phyloP scores from a whole-genome alignment of 2,329 filamentous ascomycete species.

The Aspergillus felis region DNA sequence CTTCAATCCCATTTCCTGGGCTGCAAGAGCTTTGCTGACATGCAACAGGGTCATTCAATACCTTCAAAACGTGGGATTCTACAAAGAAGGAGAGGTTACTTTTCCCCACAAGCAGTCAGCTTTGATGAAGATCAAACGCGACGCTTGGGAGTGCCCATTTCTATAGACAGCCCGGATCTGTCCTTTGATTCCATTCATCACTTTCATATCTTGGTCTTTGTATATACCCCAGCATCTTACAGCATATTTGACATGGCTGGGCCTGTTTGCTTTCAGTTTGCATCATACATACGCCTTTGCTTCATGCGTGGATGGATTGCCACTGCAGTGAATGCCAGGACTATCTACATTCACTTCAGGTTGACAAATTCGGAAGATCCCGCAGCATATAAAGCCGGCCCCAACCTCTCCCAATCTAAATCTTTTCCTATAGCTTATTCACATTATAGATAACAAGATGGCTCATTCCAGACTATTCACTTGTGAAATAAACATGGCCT shows the following conservation, averaged over 20 bases:
- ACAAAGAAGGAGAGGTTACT: conserved; percentile 77
- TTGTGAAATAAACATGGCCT: not conserved
- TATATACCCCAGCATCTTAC: not conserved
- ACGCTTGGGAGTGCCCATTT: conserved; percentile 71
- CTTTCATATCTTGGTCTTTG: not conserved
- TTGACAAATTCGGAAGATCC: not conserved
- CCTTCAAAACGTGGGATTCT: conserved; percentile 71
- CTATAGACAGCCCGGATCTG: conserved; percentile 37
- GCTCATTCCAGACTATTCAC: not conserved
- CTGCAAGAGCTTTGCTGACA: not conserved
- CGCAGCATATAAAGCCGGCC: not conserved
- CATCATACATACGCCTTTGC: not conserved
- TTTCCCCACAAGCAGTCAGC: conserved; percentile 93
- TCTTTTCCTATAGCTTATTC: not conserved
- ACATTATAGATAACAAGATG: not conserved
- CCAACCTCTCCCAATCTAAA: not conserved
- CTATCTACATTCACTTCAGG: not conserved
- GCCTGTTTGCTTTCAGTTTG: not conserved
- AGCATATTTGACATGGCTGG: not conserved
- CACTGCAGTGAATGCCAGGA: not conserved
- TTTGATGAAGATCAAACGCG: conserved; percentile 73
- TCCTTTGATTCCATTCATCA: not conserved
- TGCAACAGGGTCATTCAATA: conserved; percentile 62
- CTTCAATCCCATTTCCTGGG: conserved; percentile 10
- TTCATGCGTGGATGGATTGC: not conserved